phyloP scores from a whole-genome alignment of 768 basidiomycete genomes.

The Boletus coccyginus region DNA sequence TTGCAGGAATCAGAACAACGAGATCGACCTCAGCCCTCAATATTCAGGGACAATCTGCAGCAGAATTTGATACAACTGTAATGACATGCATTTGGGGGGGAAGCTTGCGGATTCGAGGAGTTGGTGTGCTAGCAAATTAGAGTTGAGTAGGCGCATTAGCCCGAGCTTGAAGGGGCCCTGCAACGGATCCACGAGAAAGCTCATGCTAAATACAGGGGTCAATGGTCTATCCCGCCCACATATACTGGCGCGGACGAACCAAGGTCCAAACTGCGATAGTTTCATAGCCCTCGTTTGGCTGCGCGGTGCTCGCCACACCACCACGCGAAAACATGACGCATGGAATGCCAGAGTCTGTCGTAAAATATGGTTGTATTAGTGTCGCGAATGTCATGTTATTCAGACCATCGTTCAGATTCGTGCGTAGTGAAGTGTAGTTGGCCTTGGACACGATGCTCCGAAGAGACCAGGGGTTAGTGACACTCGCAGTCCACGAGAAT shows the following conservation, averaged over 20 bases:
- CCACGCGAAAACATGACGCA: neutral
- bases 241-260: neutral
- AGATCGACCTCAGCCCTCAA: neutral
- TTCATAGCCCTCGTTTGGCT: neutral
- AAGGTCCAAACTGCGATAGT: neutral
- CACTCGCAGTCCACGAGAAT: neutral
- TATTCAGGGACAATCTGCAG: no score
- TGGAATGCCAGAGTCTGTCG: neutral
- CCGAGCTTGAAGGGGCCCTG: neutral
- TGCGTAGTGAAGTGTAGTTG: neutral
- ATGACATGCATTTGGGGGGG: neutral
- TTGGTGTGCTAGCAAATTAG: neutral
- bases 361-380: neutral
- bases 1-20: neutral
- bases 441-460: neutral
- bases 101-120: neutral
- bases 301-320: neutral
- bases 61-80: neutral
- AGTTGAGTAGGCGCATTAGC: neutral
- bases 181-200: slow-evolving; percentile 1
- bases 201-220: neutral
- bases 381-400: neutral
- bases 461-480: neutral
- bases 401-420: neutral
- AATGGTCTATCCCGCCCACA: neutral